Conservation (phyloP, 176 grass and related monocot species). For the Alloteropsis semialata region DNA sequence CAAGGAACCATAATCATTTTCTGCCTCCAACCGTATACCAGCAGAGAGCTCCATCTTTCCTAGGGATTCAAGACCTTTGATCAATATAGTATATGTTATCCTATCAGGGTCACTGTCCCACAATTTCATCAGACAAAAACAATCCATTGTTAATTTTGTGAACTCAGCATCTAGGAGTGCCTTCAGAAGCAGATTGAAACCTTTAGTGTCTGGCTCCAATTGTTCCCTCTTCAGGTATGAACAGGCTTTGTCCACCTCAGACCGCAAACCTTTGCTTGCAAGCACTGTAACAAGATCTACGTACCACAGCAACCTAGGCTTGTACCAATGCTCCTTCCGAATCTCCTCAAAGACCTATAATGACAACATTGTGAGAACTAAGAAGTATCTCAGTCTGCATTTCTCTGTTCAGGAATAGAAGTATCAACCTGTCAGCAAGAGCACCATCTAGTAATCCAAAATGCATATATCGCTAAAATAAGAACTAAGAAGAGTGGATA, state of each 20-base stretch:
- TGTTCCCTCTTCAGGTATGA: slow-evolving; percentile 74
- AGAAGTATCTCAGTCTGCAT: slow-evolving; percentile 30
- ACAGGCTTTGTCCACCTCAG: slow-evolving; percentile 54
- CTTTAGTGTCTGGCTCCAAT: slow-evolving; percentile 57
- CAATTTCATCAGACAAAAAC: slow-evolving; percentile 78
- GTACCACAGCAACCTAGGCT: slow-evolving; percentile 59
- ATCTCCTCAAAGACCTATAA: slow-evolving; percentile 84
- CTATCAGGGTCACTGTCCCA: slow-evolving; percentile 78
- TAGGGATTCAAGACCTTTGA: slow-evolving; percentile 58
- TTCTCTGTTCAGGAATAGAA: slow-evolving; percentile 26
- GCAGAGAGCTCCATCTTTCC: slow-evolving; percentile 52
- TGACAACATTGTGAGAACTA: slow-evolving; percentile 16
- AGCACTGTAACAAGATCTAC: slow-evolving; percentile 66
- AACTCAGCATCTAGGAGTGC: slow-evolving; percentile 56
- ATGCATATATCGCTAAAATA: background rate
- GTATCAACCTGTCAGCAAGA: slow-evolving; percentile 17
- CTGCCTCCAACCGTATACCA: slow-evolving; percentile 56
- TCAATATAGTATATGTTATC: slow-evolving; percentile 56
- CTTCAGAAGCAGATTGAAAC: slow-evolving; percentile 74
- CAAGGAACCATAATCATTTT: slow-evolving; percentile 49
- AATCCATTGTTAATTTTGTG: slow-evolving; percentile 59
- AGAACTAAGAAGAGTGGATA: slow-evolving; percentile 2
- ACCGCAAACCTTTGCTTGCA: slow-evolving; percentile 46
- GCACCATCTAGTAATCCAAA: slow-evolving; percentile 28
- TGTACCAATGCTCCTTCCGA: slow-evolving; percentile 85